These are phyloP conservation scores for Podospora tetraspora DNA, from an alignment of 495 filamentous ascomycete genomes.

Conservation along the genomic window DNA sequence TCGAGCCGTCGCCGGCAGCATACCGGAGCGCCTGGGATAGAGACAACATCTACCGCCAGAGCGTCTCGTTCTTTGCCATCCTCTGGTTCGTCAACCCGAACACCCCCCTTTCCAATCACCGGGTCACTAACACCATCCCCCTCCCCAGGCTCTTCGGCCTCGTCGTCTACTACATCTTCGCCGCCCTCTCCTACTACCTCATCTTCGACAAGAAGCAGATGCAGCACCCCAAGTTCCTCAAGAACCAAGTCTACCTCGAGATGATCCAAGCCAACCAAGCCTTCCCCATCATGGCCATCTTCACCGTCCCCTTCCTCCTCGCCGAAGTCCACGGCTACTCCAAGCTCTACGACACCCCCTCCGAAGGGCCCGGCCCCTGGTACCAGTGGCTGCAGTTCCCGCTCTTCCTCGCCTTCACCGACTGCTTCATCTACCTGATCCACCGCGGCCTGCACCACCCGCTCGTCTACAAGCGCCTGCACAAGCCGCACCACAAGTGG, in stretches of 20 bases:
- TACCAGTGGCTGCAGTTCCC: constrained; percentile 88
- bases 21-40: constrained; percentile 75
- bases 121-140: not conserved
- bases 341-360: constrained; percentile 74
- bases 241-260: constrained; percentile 84
- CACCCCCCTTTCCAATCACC: not conserved
- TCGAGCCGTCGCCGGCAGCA: constrained; percentile 71
- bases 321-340: constrained; percentile 79
- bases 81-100: constrained; percentile 59
- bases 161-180: constrained; percentile 76
- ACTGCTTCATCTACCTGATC: constrained; percentile 91
- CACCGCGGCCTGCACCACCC: constrained; percentile 87
- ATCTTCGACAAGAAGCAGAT: constrained; percentile 90
- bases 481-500: constrained; percentile 99
- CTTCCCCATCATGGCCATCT: constrained; percentile 76
- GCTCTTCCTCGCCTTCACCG: constrained; percentile 87
- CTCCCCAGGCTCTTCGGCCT: constrained; percentile 73
- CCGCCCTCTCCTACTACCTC: constrained; percentile 81
- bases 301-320: constrained; percentile 80
- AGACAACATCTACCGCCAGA: constrained; percentile 76
- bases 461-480: constrained; percentile 74
- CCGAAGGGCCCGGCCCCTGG: constrained; percentile 64
- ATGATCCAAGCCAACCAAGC: constrained; percentile 70
- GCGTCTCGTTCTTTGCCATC: constrained; percentile 70
- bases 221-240: constrained; percentile 90